phyloP scores from a whole-genome alignment of 306 rosid genomes.

The Malus orientalis region DNA sequence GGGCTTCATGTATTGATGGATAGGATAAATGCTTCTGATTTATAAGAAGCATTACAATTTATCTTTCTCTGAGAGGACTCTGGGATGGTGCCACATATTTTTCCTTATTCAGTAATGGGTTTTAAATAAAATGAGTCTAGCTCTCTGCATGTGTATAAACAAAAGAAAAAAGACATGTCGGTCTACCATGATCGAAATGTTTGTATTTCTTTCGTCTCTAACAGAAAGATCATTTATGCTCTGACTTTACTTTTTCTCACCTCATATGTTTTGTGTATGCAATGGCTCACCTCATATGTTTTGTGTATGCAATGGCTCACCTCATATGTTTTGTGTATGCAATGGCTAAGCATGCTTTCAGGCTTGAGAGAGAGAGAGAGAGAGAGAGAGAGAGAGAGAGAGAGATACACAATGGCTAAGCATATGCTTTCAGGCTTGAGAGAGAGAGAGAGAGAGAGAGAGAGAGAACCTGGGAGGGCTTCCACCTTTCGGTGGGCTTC shows the following conservation, averaged over 20 bases:
- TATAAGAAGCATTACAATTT: background rate
- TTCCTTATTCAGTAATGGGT: background rate
- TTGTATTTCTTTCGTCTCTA: background rate
- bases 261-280: background rate
- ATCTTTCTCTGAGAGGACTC: background rate
- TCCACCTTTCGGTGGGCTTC: slow-evolving; percentile 65
- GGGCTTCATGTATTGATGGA: background rate
- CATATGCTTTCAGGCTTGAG: background rate
- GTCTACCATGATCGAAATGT: background rate
- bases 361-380: no score
- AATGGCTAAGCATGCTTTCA: no score
- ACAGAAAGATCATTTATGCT: background rate
- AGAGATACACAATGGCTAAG: background rate
- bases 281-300: background rate
- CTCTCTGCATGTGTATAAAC: no score
- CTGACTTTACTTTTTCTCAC: background rate
- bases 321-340: no score
- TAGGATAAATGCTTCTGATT: background rate
- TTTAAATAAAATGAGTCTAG: background rate
- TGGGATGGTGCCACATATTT: background rate
- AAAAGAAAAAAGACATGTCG: no score
- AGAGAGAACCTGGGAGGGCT: slow-evolving; percentile 65
- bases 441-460: slow-evolving; percentile 1
- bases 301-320: no score
- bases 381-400: no score